These are phyloP conservation scores for Populus tremula DNA, from an alignment of 345 rosid species.

Conservation along the genomic window DNA sequence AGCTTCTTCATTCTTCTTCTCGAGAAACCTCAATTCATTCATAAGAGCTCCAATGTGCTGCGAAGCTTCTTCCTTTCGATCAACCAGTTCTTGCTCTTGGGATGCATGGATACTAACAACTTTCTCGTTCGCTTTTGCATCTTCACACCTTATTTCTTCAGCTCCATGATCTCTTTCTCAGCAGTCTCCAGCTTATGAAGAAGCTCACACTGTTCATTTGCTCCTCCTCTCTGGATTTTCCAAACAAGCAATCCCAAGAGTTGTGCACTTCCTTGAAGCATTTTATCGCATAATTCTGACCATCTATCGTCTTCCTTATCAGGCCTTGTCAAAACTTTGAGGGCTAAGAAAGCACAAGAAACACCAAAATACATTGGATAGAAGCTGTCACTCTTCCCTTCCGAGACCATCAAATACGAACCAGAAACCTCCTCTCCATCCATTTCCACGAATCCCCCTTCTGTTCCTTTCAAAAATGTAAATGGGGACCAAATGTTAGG, in stretches of 20 bases:
- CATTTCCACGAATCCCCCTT: constrained; percentile 34
- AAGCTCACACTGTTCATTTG: constrained; percentile 32
- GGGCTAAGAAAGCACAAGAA: constrained; percentile 64
- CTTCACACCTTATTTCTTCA: constrained; percentile 66
- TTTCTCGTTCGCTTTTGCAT: constrained; percentile 91
- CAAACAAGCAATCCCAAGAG: constrained; percentile 67
- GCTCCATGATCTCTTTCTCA: constrained; percentile 53
- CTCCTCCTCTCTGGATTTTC: constrained; percentile 54
- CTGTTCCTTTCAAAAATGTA: constrained; percentile 27
- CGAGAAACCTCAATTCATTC: constrained; percentile 48
- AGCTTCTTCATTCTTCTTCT: constrained; percentile 45
- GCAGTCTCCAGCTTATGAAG: constrained; percentile 49
- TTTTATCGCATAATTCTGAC: constrained; percentile 47
- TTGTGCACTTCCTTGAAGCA: constrained; percentile 63
- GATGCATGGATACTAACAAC: constrained; percentile 80
- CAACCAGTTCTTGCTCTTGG: constrained; percentile 87
- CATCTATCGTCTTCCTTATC: constrained; percentile 46
- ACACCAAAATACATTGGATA: constrained; percentile 61
- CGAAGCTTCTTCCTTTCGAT: constrained; percentile 56
- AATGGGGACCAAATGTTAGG: constrained; percentile 15
- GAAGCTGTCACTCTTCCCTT: constrained; percentile 38
- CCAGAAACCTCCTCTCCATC: constrained; percentile 30
- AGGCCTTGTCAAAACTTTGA: constrained; percentile 38
- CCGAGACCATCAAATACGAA: constrained; percentile 29
- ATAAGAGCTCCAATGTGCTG: constrained; percentile 61